phyloP scores from a whole-genome alignment of 2,329 filamentous ascomycete genomes.

The Colletotrichum ledebouriae region DNA sequence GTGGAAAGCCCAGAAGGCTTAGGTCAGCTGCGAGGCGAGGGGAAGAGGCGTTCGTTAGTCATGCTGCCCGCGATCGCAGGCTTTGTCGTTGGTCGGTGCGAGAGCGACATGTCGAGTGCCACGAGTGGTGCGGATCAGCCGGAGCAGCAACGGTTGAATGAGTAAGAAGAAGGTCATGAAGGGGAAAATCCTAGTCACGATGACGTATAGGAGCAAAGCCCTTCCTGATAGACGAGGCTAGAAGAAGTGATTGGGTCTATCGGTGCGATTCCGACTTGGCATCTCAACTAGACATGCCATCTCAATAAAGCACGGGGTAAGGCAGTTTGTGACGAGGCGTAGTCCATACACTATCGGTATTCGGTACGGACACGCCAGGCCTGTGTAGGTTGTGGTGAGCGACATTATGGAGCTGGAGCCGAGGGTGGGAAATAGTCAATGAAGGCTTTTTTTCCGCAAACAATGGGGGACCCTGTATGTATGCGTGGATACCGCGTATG shows the following conservation, averaged over 20 bases:
- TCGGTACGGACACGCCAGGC: constrained; percentile 21
- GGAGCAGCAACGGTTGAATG: constrained; percentile 31
- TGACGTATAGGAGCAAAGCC: constrained; percentile 35
- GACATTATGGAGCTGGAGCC: constrained; percentile 13
- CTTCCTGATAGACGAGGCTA: constrained; percentile 31
- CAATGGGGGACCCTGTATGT: constrained; percentile 38
- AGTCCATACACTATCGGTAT: constrained; percentile 5
- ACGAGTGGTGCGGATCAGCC: constrained; percentile 37
- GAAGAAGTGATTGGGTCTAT: constrained; percentile 20
- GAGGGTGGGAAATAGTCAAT: constrained; percentile 5
- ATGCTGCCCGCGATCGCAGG: constrained; percentile 21
- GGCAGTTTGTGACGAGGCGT: constrained; percentile 11
- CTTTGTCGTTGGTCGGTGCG: constrained; percentile 29
- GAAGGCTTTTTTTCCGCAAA: constrained; percentile 32
- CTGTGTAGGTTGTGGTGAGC: constrained; percentile 15
- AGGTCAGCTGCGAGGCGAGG: constrained; percentile 19
- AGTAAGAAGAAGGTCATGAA: constrained; percentile 34
- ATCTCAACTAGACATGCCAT: constrained; percentile 15
- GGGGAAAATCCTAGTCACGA: constrained; percentile 23
- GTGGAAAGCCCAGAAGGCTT: constrained; percentile 30
- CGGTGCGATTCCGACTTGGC: constrained; percentile 34
- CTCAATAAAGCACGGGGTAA: constrained; percentile 32
- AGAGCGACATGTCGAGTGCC: constrained; percentile 21
- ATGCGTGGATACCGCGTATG: constrained; percentile 34
- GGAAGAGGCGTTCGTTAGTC: constrained; percentile 31